Evolutionary conservation across 2,329 filamentous ascomycete species (phyloP).

Genomic region (Botrytis elliptica): DNA sequence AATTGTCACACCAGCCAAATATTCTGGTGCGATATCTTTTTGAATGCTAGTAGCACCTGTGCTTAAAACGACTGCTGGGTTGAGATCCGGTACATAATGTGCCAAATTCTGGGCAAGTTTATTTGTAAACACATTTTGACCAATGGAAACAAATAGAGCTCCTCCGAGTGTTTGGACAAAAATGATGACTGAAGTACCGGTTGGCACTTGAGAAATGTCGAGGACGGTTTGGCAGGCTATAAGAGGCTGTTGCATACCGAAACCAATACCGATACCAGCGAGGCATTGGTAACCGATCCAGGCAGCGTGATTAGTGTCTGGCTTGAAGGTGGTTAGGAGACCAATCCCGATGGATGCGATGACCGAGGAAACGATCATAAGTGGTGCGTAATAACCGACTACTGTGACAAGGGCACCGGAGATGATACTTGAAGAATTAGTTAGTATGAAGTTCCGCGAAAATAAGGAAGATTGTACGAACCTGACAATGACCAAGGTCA

Average conservation of each 20-base stretch:
- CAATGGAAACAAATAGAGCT: conserved; percentile 58
- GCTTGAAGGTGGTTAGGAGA: conserved; percentile 52
- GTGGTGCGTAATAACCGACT: conserved; percentile 47
- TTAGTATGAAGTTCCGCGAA: conserved; percentile 20
- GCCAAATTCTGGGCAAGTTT: conserved; percentile 41
- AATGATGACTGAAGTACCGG: conserved; percentile 54
- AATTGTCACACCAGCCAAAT: conserved; percentile 52
- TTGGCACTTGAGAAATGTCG: conserved; percentile 53
- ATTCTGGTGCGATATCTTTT: conserved; percentile 49
- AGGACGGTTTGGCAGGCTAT: conserved; percentile 58
- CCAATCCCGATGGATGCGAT: conserved; percentile 46
- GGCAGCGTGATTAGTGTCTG: conserved; percentile 46
- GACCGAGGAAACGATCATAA: conserved; percentile 53
- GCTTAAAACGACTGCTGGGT: conserved; percentile 45
- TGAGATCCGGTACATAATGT: conserved; percentile 44
- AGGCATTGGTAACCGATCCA: conserved; percentile 61
- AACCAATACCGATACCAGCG: conserved; percentile 53
- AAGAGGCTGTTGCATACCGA: conserved; percentile 57
- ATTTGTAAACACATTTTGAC: conserved; percentile 48
- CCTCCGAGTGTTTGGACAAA: conserved; percentile 59
- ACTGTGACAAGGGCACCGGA: conserved; percentile 5
- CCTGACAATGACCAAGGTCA: conserved; percentile 37
- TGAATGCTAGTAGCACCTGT: conserved; percentile 61
- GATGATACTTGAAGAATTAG: neutral
- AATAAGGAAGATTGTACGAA: conserved; percentile 22